A percentile compares a stretch with the other conserved stretches of the same genome.
phyloP scores from a whole-genome alignment of 345 rosid genomes.

The Eucalyptus pauciflora region DNA sequence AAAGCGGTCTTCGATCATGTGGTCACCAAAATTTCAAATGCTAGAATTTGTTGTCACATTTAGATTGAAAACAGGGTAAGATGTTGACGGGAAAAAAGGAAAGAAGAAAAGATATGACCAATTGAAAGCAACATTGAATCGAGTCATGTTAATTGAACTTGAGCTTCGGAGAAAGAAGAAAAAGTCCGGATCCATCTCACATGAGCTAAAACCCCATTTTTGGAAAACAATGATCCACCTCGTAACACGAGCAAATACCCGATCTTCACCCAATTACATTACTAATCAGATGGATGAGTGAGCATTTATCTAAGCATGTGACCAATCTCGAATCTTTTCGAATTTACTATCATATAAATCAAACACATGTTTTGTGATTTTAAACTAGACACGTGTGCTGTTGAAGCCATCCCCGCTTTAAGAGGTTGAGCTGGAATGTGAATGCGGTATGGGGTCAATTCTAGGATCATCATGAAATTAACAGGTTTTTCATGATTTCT shows the following conservation, averaged over 20 bases:
- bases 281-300: neutral
- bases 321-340: neutral
- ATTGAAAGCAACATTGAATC: fast-evolving
- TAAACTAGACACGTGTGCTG: too few relatives aligned
- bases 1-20: neutral
- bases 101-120: neutral
- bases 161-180: fast-evolving
- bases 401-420: too few relatives aligned
- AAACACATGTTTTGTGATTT: neutral
- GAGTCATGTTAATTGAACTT: neutral
- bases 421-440: neutral
- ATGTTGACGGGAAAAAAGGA: fast-evolving
- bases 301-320: neutral
- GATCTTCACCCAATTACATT: neutral
- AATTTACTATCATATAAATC: neutral
- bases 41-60: neutral
- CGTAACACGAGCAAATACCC: neutral
- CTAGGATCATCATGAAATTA: neutral
- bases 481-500: neutral
- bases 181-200: fast-evolving
- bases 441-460: neutral
- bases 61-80: neutral
- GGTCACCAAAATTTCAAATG: neutral
- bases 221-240: neutral
- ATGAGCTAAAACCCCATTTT: fast-evolving